Evolutionary conservation across 202 grass and related monocot genomes (phyloP), one percentile per base, ranked within the genome.

Genomic region (Zoysia matrella): DNA sequence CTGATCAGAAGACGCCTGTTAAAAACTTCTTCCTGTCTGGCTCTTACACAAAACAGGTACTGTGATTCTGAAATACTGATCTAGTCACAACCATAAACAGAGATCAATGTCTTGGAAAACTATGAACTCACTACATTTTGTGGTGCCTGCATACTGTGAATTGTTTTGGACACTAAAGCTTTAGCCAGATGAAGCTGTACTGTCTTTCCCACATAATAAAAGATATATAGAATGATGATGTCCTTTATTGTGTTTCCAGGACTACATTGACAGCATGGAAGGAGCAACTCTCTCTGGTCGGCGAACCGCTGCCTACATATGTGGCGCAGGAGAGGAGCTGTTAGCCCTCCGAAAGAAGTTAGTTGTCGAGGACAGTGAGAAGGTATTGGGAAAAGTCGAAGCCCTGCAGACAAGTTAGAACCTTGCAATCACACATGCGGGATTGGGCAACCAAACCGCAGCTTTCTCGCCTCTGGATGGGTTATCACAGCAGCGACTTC

Each of bases 31-130:
- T 30, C 77, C 88, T 95, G 52, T 88, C 95, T 79, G 95, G 92
- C 67, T 98, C 95, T 43, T 98, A 98, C 77, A 98, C 95, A 18
- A 98, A 98, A 83, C 95, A 98, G 92, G 95, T 98, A 90, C 73
- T 46, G 52, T 76, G 5, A 72, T 72, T 69, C 3, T 2, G 43
- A 60, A 83, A 4, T 6, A 45, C 14, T 69, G 3, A 50, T 45
- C 36, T 47, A 57, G 11, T 48, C 63, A 8, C n/a, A 46, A 61
- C 53, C 71, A 16, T 2, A 4, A 49, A 57, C 45, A 76, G 30
- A 52, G 79, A 10, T 9, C 44, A 75, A 44, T 71, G 3, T 3
- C 47, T 65, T 63, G 11, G 52, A 48, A 70, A 60, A 57, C 8
- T 47, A 1, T 8, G 67, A 52, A 56, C 54, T 51, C 11, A 43